Percentiles rank a stretch among this genome's conserved stretches.
These are phyloP conservation scores for Amaranthus palmeri DNA, from an alignment of 148 eudicot species.

Conservation along the genomic window DNA sequence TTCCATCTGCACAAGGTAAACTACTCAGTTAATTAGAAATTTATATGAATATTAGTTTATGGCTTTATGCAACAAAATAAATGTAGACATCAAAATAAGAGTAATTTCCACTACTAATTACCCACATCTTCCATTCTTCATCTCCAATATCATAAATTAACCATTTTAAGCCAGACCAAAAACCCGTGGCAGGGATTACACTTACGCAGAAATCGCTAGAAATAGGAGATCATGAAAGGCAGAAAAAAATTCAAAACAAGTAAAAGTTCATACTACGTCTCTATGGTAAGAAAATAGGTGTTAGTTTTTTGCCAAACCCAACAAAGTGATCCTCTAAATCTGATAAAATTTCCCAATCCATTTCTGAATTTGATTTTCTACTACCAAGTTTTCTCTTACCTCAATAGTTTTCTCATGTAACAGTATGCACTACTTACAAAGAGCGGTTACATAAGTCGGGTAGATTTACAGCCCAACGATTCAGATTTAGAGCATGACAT, in stretches of 20 bases:
- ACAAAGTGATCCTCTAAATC: not conserved
- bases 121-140: not conserved
- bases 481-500: slow-evolving; percentile 33
- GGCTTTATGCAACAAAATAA: not conserved
- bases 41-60: not conserved
- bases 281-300: not conserved
- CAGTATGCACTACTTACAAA: slow-evolving; percentile 61
- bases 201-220: not conserved
- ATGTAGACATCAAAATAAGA: not conserved
- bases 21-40: not conserved
- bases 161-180: not conserved
- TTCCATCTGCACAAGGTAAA: slow-evolving; percentile 69
- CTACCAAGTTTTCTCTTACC: not conserved
- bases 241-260: not conserved
- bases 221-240: not conserved
- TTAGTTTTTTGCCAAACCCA: not conserved
- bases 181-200: not conserved
- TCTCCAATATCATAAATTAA: not conserved
- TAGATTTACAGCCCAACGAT: slow-evolving; percentile 32
- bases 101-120: not conserved
- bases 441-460: slow-evolving; percentile 53
- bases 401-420: slow-evolving; percentile 14
- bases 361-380: not conserved
- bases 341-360: not conserved
- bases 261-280: not conserved